Evolutionary conservation across 192 early-diverging fungal species (phyloP), one percentile per base, ranked within the genome.

Genomic region (Paraglomus brasilianum): DNA sequence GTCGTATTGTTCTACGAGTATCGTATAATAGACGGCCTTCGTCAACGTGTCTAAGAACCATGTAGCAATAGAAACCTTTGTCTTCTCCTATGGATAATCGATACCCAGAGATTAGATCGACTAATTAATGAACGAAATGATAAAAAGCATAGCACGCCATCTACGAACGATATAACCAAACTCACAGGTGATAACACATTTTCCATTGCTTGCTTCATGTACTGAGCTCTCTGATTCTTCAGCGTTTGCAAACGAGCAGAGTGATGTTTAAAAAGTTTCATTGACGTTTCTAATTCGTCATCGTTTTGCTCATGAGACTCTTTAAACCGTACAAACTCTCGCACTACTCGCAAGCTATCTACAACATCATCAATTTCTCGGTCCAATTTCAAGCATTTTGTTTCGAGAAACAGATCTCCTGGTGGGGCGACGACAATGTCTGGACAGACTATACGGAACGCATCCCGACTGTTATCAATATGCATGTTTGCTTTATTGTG

Each of bases 351-450:
- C 38, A 36, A 21, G 38, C 38, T 21, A 6, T 56, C 53, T 13
- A 14, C 38, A 14, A 56, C 22, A 22, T 56, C 21, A 22, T 15
- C 21, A 21, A 56, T 21, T 56, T 56, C n/a, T 56, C 15, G 21
- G 21, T 56, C 53, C 38, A 56, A 21, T 24, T 56, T n/a, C 22
- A 15, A 5, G 15, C 22, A 36, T 22, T 56, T 56, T 56, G 22
- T 36, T 36, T 21, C 22, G n/a, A 56, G 53, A 36, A 56, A 56
- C 38, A 56, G 9, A 56, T 56, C 53, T 36, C 53, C n/a, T 36
- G 53, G 53, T n/a, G 53, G 22, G 3, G 53, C 53, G 7, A 56
- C 53, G n/a, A 36, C 5, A 56, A 56, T 3, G 14, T 56, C 53
- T 11, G 30, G 30, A 30, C 30, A 30, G 30, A 30, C 30, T 3